phyloP scores from a whole-genome alignment of 129 eudicot genomes.

The Flaveria linearis region DNA sequence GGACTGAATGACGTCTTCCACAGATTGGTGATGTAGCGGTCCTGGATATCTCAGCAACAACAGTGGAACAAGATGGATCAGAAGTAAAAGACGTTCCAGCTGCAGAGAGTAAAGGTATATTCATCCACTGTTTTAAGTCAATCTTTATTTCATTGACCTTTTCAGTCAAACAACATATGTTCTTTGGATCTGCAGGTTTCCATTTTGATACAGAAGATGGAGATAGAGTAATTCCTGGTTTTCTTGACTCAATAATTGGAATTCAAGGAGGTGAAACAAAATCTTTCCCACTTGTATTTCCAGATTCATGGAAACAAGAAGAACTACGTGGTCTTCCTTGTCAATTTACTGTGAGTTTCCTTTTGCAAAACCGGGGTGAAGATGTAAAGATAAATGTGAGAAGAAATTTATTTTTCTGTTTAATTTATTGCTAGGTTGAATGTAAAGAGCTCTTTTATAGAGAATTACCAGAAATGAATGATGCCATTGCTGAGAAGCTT shows the following conservation, averaged over 20 bases:
- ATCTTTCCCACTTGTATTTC: conserved; percentile 80
- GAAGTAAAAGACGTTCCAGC: conserved; percentile 76
- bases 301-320: conserved; percentile 95
- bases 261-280: conserved; percentile 85
- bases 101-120: conserved; percentile 93
- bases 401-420: not conserved
- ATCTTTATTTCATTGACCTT: conserved; percentile 4
- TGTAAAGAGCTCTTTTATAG: conserved; percentile 93
- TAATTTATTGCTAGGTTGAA: conserved; percentile 59
- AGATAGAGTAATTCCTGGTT: conserved; percentile 84
- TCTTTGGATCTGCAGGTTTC: conserved; percentile 58
- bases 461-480: conserved; percentile 81
- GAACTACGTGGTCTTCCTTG: conserved; percentile 89
- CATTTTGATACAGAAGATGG: conserved; percentile 96
- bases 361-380: not conserved
- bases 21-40: conserved; percentile 95
- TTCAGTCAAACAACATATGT: not conserved
- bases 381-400: not conserved
- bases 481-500: conserved; percentile 80
- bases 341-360: conserved; percentile 76
- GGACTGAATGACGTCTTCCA: conserved; percentile 20
- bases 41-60: conserved; percentile 90
- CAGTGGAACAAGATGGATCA: conserved; percentile 71
- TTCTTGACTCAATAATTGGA: conserved; percentile 78
- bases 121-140: conserved; percentile 13